These are phyloP conservation scores for Entomortierella beljakovae DNA, from an alignment of 192 early-diverging fungal genomes.

Conservation along the genomic window DNA sequence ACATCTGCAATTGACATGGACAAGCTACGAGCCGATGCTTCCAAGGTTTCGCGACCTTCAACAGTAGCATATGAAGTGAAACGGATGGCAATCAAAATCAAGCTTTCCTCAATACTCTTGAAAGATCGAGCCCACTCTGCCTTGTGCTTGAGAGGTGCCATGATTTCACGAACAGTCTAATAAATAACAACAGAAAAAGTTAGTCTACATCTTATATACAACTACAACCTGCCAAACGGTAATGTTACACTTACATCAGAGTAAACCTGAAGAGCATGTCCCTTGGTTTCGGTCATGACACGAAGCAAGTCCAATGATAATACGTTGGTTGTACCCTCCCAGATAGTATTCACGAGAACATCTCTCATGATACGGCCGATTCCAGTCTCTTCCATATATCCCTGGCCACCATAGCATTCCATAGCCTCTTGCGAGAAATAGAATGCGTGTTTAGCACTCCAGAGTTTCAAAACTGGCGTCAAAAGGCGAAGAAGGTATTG, in stretches of 20 bases:
- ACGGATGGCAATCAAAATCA: conserved; percentile 47
- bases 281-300: conserved; percentile 63
- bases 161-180: conserved; percentile 41
- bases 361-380: conserved; percentile 70
- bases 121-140: conserved; percentile 13
- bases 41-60: conserved; percentile 39
- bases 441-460: conserved; percentile 61
- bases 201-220: background rate
- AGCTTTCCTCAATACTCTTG: conserved; percentile 25
- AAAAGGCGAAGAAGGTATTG: conserved; percentile 67
- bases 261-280: conserved; percentile 55
- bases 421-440: conserved; percentile 64
- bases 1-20: conserved; percentile 62
- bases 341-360: conserved; percentile 75
- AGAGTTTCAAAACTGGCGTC: conserved; percentile 76
- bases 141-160: conserved; percentile 31
- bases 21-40: conserved; percentile 60
- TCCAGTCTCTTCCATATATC: conserved; percentile 81
- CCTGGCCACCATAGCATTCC: conserved; percentile 78
- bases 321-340: conserved; percentile 83
- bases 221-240: too few relatives aligned
- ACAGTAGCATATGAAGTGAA: conserved; percentile 39
- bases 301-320: conserved; percentile 71
- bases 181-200: background rate
- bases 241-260: conserved; percentile 46